Evolutionary conservation across 306 rosid species (phyloP).

Genomic region (Luffa aegyptiaca): DNA sequence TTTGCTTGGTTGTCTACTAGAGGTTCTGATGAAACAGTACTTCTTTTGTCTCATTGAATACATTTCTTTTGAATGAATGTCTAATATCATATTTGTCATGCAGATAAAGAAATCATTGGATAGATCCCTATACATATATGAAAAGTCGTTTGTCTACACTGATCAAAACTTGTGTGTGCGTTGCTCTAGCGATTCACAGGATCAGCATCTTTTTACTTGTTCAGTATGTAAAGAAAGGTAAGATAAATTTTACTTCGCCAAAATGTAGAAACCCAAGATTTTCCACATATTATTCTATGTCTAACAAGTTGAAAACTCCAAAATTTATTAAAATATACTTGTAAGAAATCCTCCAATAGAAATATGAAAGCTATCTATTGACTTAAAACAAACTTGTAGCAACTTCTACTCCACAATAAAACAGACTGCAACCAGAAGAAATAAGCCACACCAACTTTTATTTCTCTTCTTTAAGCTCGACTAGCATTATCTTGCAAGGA

Average conservation of each 20-base stretch:
- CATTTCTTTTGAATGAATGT: not conserved
- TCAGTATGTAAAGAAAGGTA: slow-evolving; percentile 76
- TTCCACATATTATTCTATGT: not conserved
- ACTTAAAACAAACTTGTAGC: not conserved
- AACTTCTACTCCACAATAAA: not conserved
- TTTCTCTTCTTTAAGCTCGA: not conserved
- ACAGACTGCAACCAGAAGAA: not conserved
- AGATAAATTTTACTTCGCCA: slow-evolving; percentile 21
- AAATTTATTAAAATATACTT: not conserved
- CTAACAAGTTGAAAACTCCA: not conserved
- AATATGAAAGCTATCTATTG: too few relatives aligned
- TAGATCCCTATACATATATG: slow-evolving; percentile 48
- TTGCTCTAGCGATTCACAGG: slow-evolving; percentile 39
- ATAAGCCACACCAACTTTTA: not conserved
- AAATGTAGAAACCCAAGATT: not conserved
- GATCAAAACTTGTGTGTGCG: slow-evolving; percentile 30
- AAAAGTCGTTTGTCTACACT: slow-evolving; percentile 24
- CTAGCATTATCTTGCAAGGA: not conserved
- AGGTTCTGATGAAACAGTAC: slow-evolving; percentile 35
- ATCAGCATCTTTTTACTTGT: slow-evolving; percentile 47
- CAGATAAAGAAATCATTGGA: slow-evolving; percentile 59
- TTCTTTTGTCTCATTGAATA: not conserved
- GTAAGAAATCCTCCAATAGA: too few relatives aligned
- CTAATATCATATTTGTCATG: slow-evolving; percentile 11
- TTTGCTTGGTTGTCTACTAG: slow-evolving; percentile 40